A percentile compares a stretch with the other conserved stretches of the same genome.
Evolutionary conservation across 2,329 filamentous ascomycete species (phyloP).

Genomic region (Aureobasidium sp.): DNA sequence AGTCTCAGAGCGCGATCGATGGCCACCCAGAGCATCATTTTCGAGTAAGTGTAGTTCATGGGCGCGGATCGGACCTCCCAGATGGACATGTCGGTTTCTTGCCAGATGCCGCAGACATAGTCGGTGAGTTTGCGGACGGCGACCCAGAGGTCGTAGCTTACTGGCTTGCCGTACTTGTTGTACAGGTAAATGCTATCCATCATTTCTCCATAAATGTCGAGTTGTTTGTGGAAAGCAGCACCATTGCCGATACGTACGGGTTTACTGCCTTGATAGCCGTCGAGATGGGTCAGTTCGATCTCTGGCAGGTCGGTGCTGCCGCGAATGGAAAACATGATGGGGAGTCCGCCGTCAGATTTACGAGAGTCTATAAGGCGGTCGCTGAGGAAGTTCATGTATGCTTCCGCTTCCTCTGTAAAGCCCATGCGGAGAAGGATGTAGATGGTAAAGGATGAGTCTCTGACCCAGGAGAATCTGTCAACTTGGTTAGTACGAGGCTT

Average conservation of each 20-base stretch:
- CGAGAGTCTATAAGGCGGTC: slow-evolving; percentile 59
- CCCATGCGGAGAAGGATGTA: slow-evolving; percentile 70
- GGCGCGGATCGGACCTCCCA: slow-evolving; percentile 73
- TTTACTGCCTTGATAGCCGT: slow-evolving; percentile 63
- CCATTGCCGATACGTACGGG: slow-evolving; percentile 73
- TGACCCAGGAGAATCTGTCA: slow-evolving; percentile 59
- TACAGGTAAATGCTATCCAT: slow-evolving; percentile 63
- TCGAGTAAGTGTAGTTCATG: slow-evolving; percentile 74
- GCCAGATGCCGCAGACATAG: slow-evolving; percentile 61
- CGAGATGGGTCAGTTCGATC: slow-evolving; percentile 59
- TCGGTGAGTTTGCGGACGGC: slow-evolving; percentile 62
- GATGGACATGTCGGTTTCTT: slow-evolving; percentile 69
- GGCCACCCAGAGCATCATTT: slow-evolving; percentile 76
- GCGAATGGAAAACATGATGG: slow-evolving; percentile 73
- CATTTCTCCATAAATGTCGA: slow-evolving; percentile 63
- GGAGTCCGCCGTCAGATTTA: slow-evolving; percentile 55
- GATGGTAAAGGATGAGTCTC: slow-evolving; percentile 70
- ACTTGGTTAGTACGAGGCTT: neutral
- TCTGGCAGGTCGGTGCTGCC: slow-evolving; percentile 71
- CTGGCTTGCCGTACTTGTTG: slow-evolving; percentile 46
- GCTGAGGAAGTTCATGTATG: slow-evolving; percentile 73
- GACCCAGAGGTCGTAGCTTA: slow-evolving; percentile 68
- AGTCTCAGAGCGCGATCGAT: slow-evolving; percentile 46
- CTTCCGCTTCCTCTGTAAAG: slow-evolving; percentile 67
- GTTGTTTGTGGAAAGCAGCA: slow-evolving; percentile 67